These are phyloP conservation scores for Citrus unshiu DNA, from an alignment of 345 rosid genomes.

Conservation along the genomic window DNA sequence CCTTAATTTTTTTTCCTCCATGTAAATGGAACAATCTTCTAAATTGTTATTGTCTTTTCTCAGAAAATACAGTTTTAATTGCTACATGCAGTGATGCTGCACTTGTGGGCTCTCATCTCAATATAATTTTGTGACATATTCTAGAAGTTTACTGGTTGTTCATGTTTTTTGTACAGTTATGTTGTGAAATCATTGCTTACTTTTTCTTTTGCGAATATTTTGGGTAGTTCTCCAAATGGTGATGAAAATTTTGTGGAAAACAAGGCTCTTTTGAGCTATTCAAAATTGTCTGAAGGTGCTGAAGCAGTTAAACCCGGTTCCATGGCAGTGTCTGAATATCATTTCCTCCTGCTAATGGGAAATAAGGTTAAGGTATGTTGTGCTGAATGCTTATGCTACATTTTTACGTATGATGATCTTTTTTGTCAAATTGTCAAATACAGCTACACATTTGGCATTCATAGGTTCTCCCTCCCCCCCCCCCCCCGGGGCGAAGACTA, in stretches of 20 bases:
- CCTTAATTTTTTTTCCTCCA: slow-evolving; percentile 18
- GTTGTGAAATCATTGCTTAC: slow-evolving; percentile 3
- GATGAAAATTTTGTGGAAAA: slow-evolving; percentile 98
- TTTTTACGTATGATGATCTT: not conserved
- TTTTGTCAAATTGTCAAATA: slow-evolving; percentile 2
- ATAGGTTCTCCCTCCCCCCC: too few relatives aligned
- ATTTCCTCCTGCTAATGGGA: slow-evolving; percentile 88
- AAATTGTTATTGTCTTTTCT: slow-evolving; percentile 6
- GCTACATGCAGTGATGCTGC: not conserved
- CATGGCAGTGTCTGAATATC: slow-evolving; percentile 93
- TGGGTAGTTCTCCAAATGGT: slow-evolving; percentile 71
- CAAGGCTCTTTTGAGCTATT: slow-evolving; percentile 86
- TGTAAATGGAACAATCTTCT: slow-evolving; percentile 15
- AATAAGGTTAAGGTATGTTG: slow-evolving; percentile 93
- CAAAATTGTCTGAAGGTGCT: slow-evolving; percentile 68
- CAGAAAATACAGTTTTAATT: not conserved
- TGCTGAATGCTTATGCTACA: slow-evolving; percentile 3
- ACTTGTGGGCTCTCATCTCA: not conserved
- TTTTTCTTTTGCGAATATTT: slow-evolving; percentile 19
- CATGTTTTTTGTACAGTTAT: not conserved
- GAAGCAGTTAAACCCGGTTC: slow-evolving; percentile 81
- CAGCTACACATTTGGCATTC: not conserved
- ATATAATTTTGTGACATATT: not conserved
- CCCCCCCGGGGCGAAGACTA: not conserved
- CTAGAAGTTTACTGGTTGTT: slow-evolving; percentile 4